A percentile compares a stretch with the other conserved stretches of the same genome.
Evolutionary conservation across 1,284 basidiomycete genomes (phyloP).

Genomic region (Leccinum subspadiceum): DNA sequence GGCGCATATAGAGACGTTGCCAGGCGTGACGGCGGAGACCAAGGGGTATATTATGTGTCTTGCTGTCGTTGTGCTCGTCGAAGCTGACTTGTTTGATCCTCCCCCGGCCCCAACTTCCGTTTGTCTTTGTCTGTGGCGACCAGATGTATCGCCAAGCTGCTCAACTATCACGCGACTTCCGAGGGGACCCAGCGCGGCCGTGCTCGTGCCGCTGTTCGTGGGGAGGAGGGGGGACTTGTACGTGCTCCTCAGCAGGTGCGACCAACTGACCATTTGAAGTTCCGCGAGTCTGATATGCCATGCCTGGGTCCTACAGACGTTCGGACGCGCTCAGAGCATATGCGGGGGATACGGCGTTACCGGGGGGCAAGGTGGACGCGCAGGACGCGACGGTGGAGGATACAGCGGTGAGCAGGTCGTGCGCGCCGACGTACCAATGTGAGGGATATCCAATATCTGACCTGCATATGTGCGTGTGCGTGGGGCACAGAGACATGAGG

Average conservation of each 20-base stretch:
- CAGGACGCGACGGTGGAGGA: conserved; percentile 69
- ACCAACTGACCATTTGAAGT: background rate
- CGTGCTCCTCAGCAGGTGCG: conserved; percentile 74
- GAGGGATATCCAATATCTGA: background rate
- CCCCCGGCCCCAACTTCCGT: background rate
- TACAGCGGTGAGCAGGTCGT: conserved; percentile 63
- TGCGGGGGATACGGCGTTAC: conserved; percentile 81
- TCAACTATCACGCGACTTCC: conserved; percentile 54
- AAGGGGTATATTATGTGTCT: conserved; percentile 17
- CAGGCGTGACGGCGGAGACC: conserved; percentile 22
- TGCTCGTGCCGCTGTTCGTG: conserved; percentile 78
- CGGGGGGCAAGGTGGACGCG: conserved; percentile 77
- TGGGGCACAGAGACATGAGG: conserved; percentile 60
- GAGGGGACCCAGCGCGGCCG: conserved; percentile 60
- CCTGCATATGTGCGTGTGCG: background rate
- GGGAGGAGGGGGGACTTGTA: conserved; percentile 80
- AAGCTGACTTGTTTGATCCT: background rate
- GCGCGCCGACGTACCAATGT: background rate
- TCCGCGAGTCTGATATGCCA: background rate
- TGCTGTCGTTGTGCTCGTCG: background rate
- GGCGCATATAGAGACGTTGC: conserved; percentile 15
- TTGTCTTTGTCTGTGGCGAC: background rate
- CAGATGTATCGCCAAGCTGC: conserved; percentile 63
- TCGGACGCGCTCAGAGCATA: conserved; percentile 70
- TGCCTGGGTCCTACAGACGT: conserved; percentile 45